phyloP scores from a whole-genome alignment of 2,329 filamentous ascomycete genomes.

The Neofusicoccum kwambonambiense region DNA sequence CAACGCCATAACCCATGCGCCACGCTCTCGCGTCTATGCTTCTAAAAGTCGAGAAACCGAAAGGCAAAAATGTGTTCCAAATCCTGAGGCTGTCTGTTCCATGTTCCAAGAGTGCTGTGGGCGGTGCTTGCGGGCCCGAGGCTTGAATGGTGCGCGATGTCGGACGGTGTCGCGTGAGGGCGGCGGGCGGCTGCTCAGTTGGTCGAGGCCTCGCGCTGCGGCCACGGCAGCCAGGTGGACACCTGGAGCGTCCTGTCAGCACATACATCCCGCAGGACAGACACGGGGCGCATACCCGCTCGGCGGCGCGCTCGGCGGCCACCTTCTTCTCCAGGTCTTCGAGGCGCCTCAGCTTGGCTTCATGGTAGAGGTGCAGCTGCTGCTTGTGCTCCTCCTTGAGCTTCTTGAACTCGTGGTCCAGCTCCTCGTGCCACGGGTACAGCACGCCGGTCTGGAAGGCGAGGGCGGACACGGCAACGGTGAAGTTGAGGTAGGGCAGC shows the following conservation, averaged over 20 bases:
- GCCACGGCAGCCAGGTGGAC: conserved; percentile 2
- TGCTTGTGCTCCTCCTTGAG: conserved; percentile 57
- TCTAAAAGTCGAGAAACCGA: not conserved
- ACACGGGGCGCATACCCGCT: not conserved
- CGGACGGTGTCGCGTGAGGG: not conserved
- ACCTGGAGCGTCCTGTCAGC: not conserved
- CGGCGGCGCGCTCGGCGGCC: conserved; percentile 6
- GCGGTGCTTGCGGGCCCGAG: no score
- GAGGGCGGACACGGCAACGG: conserved; percentile 63
- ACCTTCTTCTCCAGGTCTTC: conserved; percentile 14
- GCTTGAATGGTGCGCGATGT: not conserved
- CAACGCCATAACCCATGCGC: conserved; percentile 8
- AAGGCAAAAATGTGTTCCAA: no score
- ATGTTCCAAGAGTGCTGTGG: no score
- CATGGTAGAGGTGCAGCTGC: conserved; percentile 23
- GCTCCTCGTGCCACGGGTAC: conserved; percentile 68
- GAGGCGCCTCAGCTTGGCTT: conserved; percentile 12
- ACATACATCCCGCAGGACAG: no score
- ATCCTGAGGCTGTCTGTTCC: no score
- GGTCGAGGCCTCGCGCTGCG: not conserved
- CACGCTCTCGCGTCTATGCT: conserved; percentile 5
- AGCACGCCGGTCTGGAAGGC: conserved; percentile 68
- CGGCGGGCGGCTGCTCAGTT: not conserved
- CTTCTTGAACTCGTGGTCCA: conserved; percentile 61
- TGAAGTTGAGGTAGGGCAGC: conserved; percentile 51